Percentiles rank a stretch among this genome's conserved stretches.
phyloP scores from a whole-genome alignment of 129 eudicot genomes.

The Flaveria trinervia region DNA sequence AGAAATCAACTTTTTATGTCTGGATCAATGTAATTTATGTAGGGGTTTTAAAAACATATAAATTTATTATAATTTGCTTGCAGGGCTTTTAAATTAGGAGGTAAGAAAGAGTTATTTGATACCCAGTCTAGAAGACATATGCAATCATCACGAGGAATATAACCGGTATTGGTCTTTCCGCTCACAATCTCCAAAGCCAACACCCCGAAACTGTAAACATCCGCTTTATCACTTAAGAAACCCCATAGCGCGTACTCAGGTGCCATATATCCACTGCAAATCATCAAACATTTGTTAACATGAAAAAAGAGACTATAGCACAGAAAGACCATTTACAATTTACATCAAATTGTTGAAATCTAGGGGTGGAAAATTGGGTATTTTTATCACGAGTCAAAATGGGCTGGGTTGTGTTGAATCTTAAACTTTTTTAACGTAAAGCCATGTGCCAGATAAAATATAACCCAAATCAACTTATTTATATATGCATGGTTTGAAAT shows the following conservation, averaged over 20 bases:
- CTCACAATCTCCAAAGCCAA: constrained; percentile 73
- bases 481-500: background rate
- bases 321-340: background rate
- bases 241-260: constrained; percentile 86
- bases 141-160: constrained; percentile 56
- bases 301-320: constrained; percentile 2
- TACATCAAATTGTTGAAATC: background rate
- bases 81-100: background rate
- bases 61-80: background rate
- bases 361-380: background rate
- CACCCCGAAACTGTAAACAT: constrained; percentile 76
- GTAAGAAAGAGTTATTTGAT: constrained; percentile 8
- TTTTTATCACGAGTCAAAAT: background rate
- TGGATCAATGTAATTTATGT: background rate
- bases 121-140: constrained; percentile 80
- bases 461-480: constrained; percentile 3
- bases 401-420: background rate
- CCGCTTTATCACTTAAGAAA: constrained; percentile 65
- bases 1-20: background rate
- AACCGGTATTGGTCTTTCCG: constrained; percentile 74
- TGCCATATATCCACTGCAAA: constrained; percentile 84
- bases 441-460: background rate
- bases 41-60: background rate
- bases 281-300: background rate
- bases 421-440: background rate